These are phyloP conservation scores for Yamadazyma conglobata DNA, from an alignment of 1,139 yeast species.

Conservation along the genomic window DNA sequence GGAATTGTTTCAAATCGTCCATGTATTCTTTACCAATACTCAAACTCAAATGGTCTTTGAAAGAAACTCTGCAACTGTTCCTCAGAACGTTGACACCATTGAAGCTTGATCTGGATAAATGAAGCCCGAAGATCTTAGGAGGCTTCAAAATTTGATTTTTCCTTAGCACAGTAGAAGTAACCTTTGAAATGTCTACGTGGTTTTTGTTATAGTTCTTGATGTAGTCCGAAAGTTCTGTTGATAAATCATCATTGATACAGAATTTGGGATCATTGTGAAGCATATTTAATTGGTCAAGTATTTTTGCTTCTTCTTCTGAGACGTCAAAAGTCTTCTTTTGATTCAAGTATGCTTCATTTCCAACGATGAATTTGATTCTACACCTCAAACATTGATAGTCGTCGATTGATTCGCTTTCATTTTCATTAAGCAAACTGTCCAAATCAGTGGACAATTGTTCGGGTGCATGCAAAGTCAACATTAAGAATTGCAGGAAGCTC, in stretches of 20 bases:
- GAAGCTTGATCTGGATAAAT: slow-evolving; percentile 77
- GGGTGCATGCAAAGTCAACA: slow-evolving; percentile 75
- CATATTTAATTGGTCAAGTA: slow-evolving; percentile 25
- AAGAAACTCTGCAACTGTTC: slow-evolving; percentile 70
- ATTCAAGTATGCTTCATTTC: slow-evolving; percentile 22
- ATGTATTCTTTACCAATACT: slow-evolving; percentile 46
- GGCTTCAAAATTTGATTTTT: slow-evolving; percentile 58
- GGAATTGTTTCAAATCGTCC: slow-evolving; percentile 36
- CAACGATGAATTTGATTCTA: slow-evolving; percentile 49
- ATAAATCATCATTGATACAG: slow-evolving; percentile 61
- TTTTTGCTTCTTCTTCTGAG: slow-evolving; percentile 15
- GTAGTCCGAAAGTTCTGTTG: slow-evolving; percentile 40
- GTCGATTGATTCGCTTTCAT: slow-evolving; percentile 66
- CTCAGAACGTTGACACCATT: slow-evolving; percentile 69
- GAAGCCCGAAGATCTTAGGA: slow-evolving; percentile 71
- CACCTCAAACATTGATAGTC: slow-evolving; percentile 81
- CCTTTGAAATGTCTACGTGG: slow-evolving; percentile 41
- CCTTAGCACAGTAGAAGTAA: slow-evolving; percentile 66
- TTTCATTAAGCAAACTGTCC: slow-evolving; percentile 52
- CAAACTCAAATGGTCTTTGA: slow-evolving; percentile 55
- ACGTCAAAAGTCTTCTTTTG: slow-evolving; percentile 9
- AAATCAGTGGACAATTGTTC: slow-evolving; percentile 49
- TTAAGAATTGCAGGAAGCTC: slow-evolving; percentile 59
- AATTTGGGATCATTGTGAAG: slow-evolving; percentile 30
- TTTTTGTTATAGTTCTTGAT: slow-evolving; percentile 43